These are phyloP conservation scores for Candida vartiovaarae DNA, from an alignment of 805 yeast genomes.

Conservation along the genomic window DNA sequence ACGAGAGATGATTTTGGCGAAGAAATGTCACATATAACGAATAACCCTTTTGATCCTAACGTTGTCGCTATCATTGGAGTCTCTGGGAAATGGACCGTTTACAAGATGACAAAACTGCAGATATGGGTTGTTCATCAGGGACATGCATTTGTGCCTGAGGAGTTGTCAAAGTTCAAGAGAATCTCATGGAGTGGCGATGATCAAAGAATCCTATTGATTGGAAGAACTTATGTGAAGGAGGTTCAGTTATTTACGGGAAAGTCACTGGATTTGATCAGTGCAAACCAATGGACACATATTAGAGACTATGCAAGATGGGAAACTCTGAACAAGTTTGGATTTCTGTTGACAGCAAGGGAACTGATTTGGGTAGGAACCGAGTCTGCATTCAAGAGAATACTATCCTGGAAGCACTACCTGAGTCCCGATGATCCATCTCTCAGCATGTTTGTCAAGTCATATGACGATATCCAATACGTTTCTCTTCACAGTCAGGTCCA, in stretches of 20 bases:
- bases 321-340: conserved; percentile 28
- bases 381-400: conserved; percentile 33
- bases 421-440: conserved; percentile 49
- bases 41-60: conserved; percentile 36
- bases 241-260: conserved; percentile 23
- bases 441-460: conserved; percentile 28
- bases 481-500: conserved; percentile 25
- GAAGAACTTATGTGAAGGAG: conserved; percentile 37
- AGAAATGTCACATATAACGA: conserved; percentile 38
- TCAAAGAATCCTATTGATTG: conserved; percentile 27
- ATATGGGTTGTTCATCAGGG: conserved; percentile 9
- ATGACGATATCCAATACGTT: conserved; percentile 16
- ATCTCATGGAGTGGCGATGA: conserved; percentile 37
- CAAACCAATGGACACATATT: conserved; percentile 26
- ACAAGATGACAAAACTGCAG: neutral
- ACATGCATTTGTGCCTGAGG: conserved; percentile 33
- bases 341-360: conserved; percentile 62
- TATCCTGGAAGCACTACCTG: conserved; percentile 72
- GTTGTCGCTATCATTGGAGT: conserved; percentile 38
- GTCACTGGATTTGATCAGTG: conserved; percentile 25
- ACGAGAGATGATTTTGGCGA: conserved; percentile 22
- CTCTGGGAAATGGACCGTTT: conserved; percentile 41
- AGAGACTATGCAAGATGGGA: conserved; percentile 34
- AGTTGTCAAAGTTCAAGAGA: conserved; percentile 49
- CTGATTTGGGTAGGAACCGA: conserved; percentile 42